Evolutionary conservation across 805 yeast genomes (phyloP), one percentile per base, ranked within the genome.

Genomic region (Starmerella bacillaris): DNA sequence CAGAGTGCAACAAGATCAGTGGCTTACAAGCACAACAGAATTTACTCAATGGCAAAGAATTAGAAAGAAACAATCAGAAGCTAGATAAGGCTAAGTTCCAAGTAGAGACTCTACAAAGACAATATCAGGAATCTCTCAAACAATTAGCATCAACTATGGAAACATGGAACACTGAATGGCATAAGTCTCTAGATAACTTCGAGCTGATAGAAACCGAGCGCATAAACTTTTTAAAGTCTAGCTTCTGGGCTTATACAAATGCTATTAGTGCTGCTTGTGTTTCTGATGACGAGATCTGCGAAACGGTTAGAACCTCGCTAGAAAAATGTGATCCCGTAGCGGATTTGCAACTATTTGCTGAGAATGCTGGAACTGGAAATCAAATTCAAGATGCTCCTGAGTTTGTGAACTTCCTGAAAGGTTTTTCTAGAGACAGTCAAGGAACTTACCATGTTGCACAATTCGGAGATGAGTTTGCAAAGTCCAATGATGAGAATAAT

Each of bases 221-320:
- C 42, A 67, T 78, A 37, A 75, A 74, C 46, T 66, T 72, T 41
- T 50, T 77, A 37, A 75, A 78, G 47, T 60, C 74, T 14, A 78
- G 73, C 45, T 54, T 82, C 39, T 82, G 92, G 78, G 77, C 72
- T 29, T 79, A 64, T 49, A 72, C 86, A 31, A 80, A 80, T 54
- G 63, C 72, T 27, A 61, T 78, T 6, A 78, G 92, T 5, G 64
- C 79, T 0, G 63, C 73, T 3, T 82, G 93, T 51, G 84, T 80
- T 21, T 68, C 71, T 30, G 78, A 75, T 47, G 94, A 82, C 50
- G 74, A 70, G 41, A 65, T 77, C 7, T 78, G 77, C 37, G 94
- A 82, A 49, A 61, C 61, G 35, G 67, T 83, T 11, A 65, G 94
- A 37, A 51, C 70, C 5, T 54, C 69, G 2, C 61, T 80, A 35